These are phyloP conservation scores for Nemania serpens DNA, from an alignment of 2,329 filamentous ascomycete genomes.

Conservation along the genomic window DNA sequence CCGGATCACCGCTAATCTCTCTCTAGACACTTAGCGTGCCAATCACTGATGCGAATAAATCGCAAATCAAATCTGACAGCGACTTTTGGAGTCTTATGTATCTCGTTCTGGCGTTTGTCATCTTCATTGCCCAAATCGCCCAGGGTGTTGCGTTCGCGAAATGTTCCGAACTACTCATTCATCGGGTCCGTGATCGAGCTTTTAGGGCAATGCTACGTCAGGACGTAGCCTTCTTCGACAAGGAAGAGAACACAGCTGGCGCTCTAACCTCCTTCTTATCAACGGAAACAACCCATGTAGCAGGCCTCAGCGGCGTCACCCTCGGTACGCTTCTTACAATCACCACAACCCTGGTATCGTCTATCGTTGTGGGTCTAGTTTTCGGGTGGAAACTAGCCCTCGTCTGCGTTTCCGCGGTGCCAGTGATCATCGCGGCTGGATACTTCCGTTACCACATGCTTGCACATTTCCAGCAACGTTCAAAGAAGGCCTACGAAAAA, in stretches of 20 bases:
- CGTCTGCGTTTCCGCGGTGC: constrained; percentile 79
- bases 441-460: constrained; percentile 88
- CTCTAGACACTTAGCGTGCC: constrained; percentile 42
- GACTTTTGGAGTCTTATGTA: constrained; percentile 92
- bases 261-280: constrained; percentile 87
- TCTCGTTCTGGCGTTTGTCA: constrained; percentile 77
- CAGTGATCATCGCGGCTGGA: constrained; percentile 77
- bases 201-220: constrained; percentile 90
- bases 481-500: constrained; percentile 77
- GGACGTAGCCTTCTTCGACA: constrained; percentile 90
- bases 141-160: constrained; percentile 80
- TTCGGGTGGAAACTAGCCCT: constrained; percentile 89
- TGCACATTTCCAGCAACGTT: constrained; percentile 75
- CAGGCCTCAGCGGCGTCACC: constrained; percentile 84
- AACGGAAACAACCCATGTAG: constrained; percentile 86
- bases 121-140: constrained; percentile 68
- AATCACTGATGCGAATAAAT: constrained; percentile 55
- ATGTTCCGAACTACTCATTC: constrained; percentile 84
- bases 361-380: constrained; percentile 70
- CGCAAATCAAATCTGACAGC: constrained; percentile 67
- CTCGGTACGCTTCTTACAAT: constrained; percentile 86
- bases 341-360: constrained; percentile 75
- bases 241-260: constrained; percentile 85
- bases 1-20: constrained; percentile 16
- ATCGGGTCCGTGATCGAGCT: constrained; percentile 78